Evolutionary conservation across 192 early-diverging fungal species (phyloP).

Genomic region (Coemansia sp.): DNA sequence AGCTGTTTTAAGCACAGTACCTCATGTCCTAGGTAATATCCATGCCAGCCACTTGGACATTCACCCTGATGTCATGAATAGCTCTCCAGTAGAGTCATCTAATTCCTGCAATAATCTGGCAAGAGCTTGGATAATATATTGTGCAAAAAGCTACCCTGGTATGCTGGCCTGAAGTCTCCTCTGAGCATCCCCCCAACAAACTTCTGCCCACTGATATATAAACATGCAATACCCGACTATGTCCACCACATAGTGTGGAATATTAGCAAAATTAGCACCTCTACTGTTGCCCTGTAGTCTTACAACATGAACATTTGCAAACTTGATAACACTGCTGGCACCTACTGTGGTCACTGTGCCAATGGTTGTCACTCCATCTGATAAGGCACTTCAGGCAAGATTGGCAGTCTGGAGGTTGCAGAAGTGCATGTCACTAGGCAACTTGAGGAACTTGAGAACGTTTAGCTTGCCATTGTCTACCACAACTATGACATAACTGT

Average conservation of each 20-base stretch:
- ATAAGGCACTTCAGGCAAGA: conserved; percentile 14
- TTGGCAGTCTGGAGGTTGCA: not conserved
- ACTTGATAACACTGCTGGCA: not conserved
- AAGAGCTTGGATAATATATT: not conserved
- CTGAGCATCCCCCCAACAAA: conserved; percentile 1
- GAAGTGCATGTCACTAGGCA: not conserved
- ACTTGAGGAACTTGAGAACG: not conserved
- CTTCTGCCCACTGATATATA: conserved; percentile 18
- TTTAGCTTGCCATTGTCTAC: conserved; percentile 14
- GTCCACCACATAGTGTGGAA: conserved; percentile 15
- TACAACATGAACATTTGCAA: not conserved
- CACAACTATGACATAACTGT: not conserved
- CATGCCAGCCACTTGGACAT: conserved; percentile 7
- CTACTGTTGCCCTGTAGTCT: conserved; percentile 17
- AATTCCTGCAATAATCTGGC: not conserved
- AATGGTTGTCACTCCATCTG: not conserved
- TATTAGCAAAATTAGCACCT: not conserved
- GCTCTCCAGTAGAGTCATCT: not conserved
- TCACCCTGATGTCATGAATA: not conserved
- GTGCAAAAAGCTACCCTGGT: not conserved
- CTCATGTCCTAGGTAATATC: conserved; percentile 18
- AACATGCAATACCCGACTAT: conserved; percentile 13
- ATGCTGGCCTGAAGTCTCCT: not conserved
- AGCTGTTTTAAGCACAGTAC: not conserved
- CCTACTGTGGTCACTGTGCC: not conserved